Conservation (phyloP, 2,329 filamentous ascomycete species). For the Trichoderma hamatum region DNA sequence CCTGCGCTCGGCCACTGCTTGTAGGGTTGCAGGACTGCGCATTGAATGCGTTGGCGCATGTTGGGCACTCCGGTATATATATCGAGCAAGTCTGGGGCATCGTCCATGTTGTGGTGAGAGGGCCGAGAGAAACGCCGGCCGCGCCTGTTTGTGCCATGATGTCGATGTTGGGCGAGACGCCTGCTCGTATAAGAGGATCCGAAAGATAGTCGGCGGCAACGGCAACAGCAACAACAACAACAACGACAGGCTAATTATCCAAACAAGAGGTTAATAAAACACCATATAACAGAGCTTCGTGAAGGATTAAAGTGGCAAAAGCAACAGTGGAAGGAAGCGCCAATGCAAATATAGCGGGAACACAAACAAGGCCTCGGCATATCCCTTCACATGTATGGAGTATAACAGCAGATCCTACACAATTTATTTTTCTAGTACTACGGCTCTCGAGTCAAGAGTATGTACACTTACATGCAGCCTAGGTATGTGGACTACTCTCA, state of each 20-base stretch:
- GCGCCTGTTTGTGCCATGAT: slow-evolving; percentile 30
- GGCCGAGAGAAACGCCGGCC: slow-evolving; percentile 32
- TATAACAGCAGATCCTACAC: neutral
- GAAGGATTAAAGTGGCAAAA: neutral
- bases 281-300: neutral
- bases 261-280: slow-evolving; percentile 2
- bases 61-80: slow-evolving; percentile 30
- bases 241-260: neutral
- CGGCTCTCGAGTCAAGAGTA: neutral
- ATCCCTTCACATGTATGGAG: slow-evolving; percentile 1
- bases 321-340: slow-evolving; percentile 10
- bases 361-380: neutral
- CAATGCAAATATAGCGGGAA: slow-evolving; percentile 3
- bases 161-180: slow-evolving; percentile 10
- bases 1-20: slow-evolving; percentile 27
- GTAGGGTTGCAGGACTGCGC: slow-evolving; percentile 33
- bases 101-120: slow-evolving; percentile 34
- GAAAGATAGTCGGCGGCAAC: neutral
- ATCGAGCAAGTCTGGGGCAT: slow-evolving; percentile 31
- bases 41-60: slow-evolving; percentile 33
- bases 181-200: neutral
- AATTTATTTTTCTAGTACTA: neutral
- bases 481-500: neutral
- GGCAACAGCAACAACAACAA: neutral
- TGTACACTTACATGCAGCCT: neutral